Base-by-base conservation (phyloP, 129 eudicot species). In the Scalesia atractyloides region DNA sequence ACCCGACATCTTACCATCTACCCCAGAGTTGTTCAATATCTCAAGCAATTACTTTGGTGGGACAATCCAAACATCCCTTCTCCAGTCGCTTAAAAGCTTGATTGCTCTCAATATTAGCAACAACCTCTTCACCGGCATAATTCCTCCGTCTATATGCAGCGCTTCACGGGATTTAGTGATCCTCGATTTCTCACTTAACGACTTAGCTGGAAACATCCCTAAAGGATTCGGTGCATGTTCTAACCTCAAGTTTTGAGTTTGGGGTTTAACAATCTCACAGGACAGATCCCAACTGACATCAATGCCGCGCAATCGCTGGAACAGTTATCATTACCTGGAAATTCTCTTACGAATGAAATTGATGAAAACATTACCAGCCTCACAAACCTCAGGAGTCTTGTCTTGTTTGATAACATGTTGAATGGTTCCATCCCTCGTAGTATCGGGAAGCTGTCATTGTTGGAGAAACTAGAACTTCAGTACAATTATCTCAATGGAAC, bases 1-100 rank as follows among this genome's bases (percentile, higher is more conserved):
- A 0, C 36, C 81, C 0, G 9, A 59, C 68, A 73, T 0, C 74
- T 80, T 12, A 15, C 46, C 39, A 8, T 68, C 43, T 4, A 5
- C 64, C 8, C 53, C 80, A 47, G 66, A 47, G 33, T 15, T 50
- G 26, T 68, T 86, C 2, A 66, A 89, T 75, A 39, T 89, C 11
- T 89, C 96, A 30, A 86, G 88, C 80, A 89, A 89, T 60, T 60
- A 63, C 46, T 80, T 87, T 24, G 64, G 17, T 54, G 89, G 87
- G 24, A 59, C 18, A 11, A 59, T 20, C 9, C 34, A 20, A 20
- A 22, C n/a, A 24, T 50, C 64, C 20, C 37, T 61, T 51, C 72
- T 81, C 48, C 13, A 14, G 2, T 22, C 11, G 5, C 82, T 83
- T 11, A 30, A 37, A 5, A 76, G 69, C 58, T 17, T 85, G 39